Evolutionary conservation across 345 rosid species (phyloP).

Genomic region (Gossypium ekmanianum): DNA sequence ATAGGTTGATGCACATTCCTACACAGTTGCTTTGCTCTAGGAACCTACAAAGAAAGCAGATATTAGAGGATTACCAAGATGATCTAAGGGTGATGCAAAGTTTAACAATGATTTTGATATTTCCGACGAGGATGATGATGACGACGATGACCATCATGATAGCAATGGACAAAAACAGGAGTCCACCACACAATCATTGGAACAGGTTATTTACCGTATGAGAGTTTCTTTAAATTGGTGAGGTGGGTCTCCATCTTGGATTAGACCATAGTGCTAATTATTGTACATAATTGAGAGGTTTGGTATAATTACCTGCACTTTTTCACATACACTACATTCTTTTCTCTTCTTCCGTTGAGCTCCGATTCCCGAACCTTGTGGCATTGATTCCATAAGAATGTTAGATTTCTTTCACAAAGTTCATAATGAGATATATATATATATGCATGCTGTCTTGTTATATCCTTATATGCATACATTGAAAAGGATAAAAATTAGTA

Average conservation of each 20-base stretch:
- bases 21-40: conserved; percentile 80
- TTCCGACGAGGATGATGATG: conserved; percentile 17
- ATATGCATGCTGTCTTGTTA: background rate
- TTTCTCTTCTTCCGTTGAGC: conserved; percentile 65
- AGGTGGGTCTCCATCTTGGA: conserved; percentile 27
- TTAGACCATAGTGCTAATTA: background rate
- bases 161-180: conserved; percentile 21
- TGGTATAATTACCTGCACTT: conserved; percentile 72
- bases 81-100: conserved; percentile 25
- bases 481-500: too few relatives aligned
- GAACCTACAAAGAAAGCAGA: conserved; percentile 45
- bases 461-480: too few relatives aligned
- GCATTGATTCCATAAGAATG: conserved; percentile 3
- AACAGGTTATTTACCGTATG: conserved; percentile 28
- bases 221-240: conserved; percentile 32
- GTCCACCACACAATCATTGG: conserved; percentile 36
- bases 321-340: conserved; percentile 71
- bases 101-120: conserved; percentile 23
- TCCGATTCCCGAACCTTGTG: conserved; percentile 74
- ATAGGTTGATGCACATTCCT: conserved; percentile 88
- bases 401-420: conserved; percentile 1
- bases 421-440: background rate
- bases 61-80: background rate
- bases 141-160: conserved; percentile 22
- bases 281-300: background rate